Evolutionary conservation across 192 early-diverging fungal genomes (phyloP), one percentile per base, ranked within the genome.

Genomic region (Mortierella claussenii): DNA sequence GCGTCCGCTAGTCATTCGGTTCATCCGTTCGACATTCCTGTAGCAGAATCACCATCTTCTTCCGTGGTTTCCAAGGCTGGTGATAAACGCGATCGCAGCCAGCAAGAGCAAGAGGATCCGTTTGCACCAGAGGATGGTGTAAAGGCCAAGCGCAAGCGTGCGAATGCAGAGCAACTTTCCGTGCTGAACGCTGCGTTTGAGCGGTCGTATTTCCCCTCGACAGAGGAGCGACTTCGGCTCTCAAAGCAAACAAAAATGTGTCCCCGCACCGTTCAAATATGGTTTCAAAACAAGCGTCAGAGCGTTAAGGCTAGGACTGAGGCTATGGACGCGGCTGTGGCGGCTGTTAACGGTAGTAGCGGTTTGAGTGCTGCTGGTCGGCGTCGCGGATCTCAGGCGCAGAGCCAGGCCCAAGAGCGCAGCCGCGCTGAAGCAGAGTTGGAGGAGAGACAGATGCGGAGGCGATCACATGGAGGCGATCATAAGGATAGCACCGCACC

Each of bases 281-380:
- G 96, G 96, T 98, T 98, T 79, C 96, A 98, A 78, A 98, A 98
- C 84, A 91, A 90, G 69, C 87, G 96, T 32, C 95, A 96, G 69
- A 88, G 88, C 50, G 87, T 89, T 43, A 85, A 87, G 28, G 85
- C 87, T 69, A 80, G 88, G 52, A 81, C 67, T 4, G 78, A 79
- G 10, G 78, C 67, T 9, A 65, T 79, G 68, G 78, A 79, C 45
- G 68, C 52, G 17, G 69, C 69, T 2, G 50, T 69, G 31, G 67
- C 55, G 6, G 59, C 58, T 47, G 58, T 46, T 13, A 18, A 43
- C 13, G n/a, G n/a, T n/a, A n/a, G n/a, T n/a, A n/a, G n/a, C n/a
- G n/a, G n/a, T n/a, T n/a, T n/a, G n/a, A n/a, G n/a, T n/a, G n/a
- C n/a, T n/a, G 46, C 54, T 13, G 56, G 51, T 15, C 36, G 69